These are phyloP conservation scores for Gleditsia sinensis DNA, from an alignment of 306 rosid species.

Conservation along the genomic window DNA sequence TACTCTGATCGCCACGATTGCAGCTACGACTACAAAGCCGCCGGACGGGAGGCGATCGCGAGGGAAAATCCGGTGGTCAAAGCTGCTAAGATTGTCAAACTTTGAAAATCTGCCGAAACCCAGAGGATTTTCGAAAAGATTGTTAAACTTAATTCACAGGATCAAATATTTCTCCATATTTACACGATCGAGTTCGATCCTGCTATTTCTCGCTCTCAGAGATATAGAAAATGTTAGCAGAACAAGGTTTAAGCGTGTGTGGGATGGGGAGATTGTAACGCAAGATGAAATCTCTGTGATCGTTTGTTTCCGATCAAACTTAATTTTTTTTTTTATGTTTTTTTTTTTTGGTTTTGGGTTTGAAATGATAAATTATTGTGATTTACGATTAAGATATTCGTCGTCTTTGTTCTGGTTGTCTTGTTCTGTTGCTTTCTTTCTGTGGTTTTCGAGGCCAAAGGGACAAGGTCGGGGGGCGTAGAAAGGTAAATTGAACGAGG, in stretches of 20 bases:
- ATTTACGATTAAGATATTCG: conserved; percentile 29
- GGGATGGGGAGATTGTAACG: conserved; percentile 28
- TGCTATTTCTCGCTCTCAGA: conserved; percentile 40
- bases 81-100: conserved; percentile 70
- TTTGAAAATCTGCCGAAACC: conserved; percentile 47
- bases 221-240: conserved; percentile 15
- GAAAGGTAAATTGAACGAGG: neutral
- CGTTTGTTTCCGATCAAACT: conserved; percentile 28
- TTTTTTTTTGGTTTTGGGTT: conserved; percentile 12
- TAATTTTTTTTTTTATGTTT: conserved; percentile 24
- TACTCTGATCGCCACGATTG: conserved; percentile 93
- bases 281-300: conserved; percentile 54
- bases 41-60: conserved; percentile 69
- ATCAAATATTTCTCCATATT: conserved; percentile 20
- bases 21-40: conserved; percentile 73
- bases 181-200: conserved; percentile 32
- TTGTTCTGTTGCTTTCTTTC: neutral
- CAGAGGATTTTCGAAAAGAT: neutral
- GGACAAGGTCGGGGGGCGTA: conserved; percentile 4
- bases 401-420: neutral
- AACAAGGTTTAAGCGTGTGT: neutral
- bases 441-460: too few species aligned
- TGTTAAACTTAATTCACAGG: neutral
- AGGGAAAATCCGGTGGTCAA: conserved; percentile 76
- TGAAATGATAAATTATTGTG: conserved; percentile 59